phyloP scores from a whole-genome alignment of 345 rosid species.

The Pistacia atlantica region DNA sequence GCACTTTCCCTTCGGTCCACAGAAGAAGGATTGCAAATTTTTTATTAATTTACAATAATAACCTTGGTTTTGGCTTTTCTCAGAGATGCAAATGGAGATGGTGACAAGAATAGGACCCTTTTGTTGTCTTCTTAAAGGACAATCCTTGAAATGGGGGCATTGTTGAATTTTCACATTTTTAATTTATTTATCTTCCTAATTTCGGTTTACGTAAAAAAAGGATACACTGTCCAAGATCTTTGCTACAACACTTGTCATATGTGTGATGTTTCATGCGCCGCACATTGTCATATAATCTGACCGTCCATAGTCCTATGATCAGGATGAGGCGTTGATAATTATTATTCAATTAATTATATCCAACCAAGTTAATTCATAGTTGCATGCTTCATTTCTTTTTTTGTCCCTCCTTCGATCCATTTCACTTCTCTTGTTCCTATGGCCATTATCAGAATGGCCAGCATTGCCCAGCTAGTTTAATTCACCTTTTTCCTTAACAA shows the following conservation, averaged over 20 bases:
- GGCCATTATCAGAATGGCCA: too few relatives aligned
- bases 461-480: too few relatives aligned
- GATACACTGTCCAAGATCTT: not conserved
- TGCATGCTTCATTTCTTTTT: too few relatives aligned
- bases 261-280: not conserved
- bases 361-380: too few relatives aligned
- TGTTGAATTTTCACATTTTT: not conserved
- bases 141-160: constrained; percentile 10
- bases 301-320: not conserved
- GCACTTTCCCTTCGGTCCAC: not conserved
- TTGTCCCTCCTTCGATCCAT: not conserved
- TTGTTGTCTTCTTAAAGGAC: not conserved
- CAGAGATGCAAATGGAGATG: not conserved
- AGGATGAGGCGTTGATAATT: too few relatives aligned
- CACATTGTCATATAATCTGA: not conserved
- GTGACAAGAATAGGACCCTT: not conserved
- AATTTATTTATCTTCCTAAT: not conserved
- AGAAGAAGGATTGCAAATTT: too few relatives aligned
- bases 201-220: too few relatives aligned
- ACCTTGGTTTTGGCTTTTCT: not conserved
- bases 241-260: not conserved
- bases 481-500: too few relatives aligned
- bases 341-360: too few relatives aligned
- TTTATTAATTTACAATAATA: not conserved
- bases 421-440: not conserved